These are phyloP conservation scores for Rhododendron henanense DNA, from an alignment of 148 eudicot species.

Conservation along the genomic window DNA sequence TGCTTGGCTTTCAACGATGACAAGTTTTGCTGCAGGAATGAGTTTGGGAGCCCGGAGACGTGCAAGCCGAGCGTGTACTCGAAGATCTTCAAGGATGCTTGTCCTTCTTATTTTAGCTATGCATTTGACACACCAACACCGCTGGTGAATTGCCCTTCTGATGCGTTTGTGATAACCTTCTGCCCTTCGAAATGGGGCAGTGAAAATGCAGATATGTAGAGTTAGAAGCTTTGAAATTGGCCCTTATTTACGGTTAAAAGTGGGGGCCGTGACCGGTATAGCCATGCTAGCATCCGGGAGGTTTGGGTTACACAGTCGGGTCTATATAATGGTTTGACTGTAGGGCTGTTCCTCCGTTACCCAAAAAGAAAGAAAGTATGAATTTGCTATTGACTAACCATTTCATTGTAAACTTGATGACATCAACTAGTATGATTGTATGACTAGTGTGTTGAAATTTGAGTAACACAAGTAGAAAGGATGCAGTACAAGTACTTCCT, in stretches of 20 bases:
- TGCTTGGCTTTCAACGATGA: conserved; percentile 62
- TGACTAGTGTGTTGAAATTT: neutral
- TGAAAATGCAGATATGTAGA: neutral
- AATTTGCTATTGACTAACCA: neutral
- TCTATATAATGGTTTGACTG: too few species aligned
- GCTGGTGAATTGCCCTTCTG: conserved; percentile 51
- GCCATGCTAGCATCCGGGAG: too few species aligned
- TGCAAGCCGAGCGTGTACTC: conserved; percentile 68
- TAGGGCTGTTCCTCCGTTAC: too few species aligned
- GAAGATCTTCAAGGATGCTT: conserved; percentile 53
- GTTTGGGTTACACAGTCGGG: too few species aligned
- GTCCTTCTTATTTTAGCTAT: conserved; percentile 61
- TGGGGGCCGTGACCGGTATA: too few species aligned
- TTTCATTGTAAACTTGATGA: neutral
- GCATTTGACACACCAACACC: conserved; percentile 56
- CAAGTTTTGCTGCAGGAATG: conserved; percentile 64
- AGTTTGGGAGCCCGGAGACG: conserved; percentile 48
- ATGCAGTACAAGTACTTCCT: neutral
- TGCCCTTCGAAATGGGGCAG: conserved; percentile 53
- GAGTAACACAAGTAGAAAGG: neutral
- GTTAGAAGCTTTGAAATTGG: neutral
- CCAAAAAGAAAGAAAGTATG: neutral
- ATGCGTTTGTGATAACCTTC: conserved; percentile 51
- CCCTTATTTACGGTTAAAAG: neutral
- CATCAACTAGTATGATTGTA: neutral